These are phyloP conservation scores for Pezicula carpinea DNA, from an alignment of 2,329 filamentous ascomycete genomes.

Conservation along the genomic window DNA sequence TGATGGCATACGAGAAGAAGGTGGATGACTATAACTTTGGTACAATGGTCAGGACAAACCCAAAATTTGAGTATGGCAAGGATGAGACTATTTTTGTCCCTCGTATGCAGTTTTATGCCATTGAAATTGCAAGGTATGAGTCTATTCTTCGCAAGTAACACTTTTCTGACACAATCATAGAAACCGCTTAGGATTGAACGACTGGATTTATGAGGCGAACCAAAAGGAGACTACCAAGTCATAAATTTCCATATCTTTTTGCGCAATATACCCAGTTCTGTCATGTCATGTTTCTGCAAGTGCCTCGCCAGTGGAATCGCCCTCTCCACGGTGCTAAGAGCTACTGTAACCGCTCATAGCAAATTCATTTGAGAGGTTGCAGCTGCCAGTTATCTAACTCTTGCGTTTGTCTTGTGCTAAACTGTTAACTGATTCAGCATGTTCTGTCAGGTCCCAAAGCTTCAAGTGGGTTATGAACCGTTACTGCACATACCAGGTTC, in stretches of 20 bases:
- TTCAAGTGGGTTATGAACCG: too few species aligned
- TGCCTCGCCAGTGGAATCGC: too few species aligned
- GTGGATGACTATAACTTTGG: slow-evolving; percentile 98
- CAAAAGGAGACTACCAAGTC: slow-evolving; percentile 43
- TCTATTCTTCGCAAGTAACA: background rate
- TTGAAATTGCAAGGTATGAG: slow-evolving; percentile 66
- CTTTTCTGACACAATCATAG: slow-evolving; percentile 31
- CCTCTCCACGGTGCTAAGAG: too few species aligned
- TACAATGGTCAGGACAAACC: slow-evolving; percentile 77
- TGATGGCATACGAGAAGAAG: slow-evolving; percentile 89
- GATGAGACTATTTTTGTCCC: slow-evolving; percentile 82
- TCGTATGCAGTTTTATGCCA: slow-evolving; percentile 77
- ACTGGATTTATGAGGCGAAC: slow-evolving; percentile 91
- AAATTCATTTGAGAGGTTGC: too few species aligned
- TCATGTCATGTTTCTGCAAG: too few species aligned
- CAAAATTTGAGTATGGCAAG: slow-evolving; percentile 80
- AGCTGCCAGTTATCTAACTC: too few species aligned
- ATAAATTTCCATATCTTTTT: background rate
- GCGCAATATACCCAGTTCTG: background rate
- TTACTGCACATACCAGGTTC: too few species aligned
- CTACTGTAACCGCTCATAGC: too few species aligned
- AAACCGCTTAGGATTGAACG: slow-evolving; percentile 85
- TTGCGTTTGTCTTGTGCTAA: too few species aligned
- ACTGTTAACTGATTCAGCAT: too few species aligned
- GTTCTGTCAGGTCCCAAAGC: too few species aligned